Conservation (phyloP, 768 basidiomycete genomes). For the Lactarius evosmus region DNA sequence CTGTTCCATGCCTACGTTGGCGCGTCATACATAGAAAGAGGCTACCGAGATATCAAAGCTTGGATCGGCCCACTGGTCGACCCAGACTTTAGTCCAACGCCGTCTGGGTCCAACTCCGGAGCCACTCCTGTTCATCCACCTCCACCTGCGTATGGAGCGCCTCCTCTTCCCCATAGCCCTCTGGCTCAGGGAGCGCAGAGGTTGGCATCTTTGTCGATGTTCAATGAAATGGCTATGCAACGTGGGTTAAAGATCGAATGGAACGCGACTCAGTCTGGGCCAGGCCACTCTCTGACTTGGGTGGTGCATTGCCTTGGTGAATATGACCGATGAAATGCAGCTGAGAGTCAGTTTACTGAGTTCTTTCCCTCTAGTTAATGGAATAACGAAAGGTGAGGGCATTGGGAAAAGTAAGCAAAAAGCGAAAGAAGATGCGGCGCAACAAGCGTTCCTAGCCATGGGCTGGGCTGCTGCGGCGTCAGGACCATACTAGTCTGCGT, state of each 20-base stretch:
- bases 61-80: slow-evolving; percentile 25
- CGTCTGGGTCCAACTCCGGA: slow-evolving; percentile 22
- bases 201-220: slow-evolving; percentile 63
- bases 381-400: slow-evolving; percentile 63
- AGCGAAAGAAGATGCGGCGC: slow-evolving; percentile 76
- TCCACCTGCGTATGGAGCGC: slow-evolving; percentile 38
- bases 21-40: slow-evolving; percentile 16
- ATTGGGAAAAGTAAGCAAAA: slow-evolving; percentile 66
- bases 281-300: slow-evolving; percentile 68
- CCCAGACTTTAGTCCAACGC: not conserved
- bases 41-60: not conserved
- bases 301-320: slow-evolving; percentile 64
- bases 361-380: slow-evolving; percentile 50
- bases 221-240: slow-evolving; percentile 71
- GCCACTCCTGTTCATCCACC: slow-evolving; percentile 25
- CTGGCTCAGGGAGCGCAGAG: slow-evolving; percentile 61
- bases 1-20: slow-evolving; percentile 26
- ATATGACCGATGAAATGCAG: slow-evolving; percentile 29
- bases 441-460: slow-evolving; percentile 68
- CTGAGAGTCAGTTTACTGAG: not conserved
- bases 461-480: slow-evolving; percentile 53
- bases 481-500: slow-evolving; percentile 13
- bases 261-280: slow-evolving; percentile 56
- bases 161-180: slow-evolving; percentile 48
- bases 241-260: slow-evolving; percentile 63